Evolutionary conservation across 2,329 filamentous ascomycete species (phyloP), one percentile per base, ranked within the genome.

Genomic region (Metarhizium guizhouense): DNA sequence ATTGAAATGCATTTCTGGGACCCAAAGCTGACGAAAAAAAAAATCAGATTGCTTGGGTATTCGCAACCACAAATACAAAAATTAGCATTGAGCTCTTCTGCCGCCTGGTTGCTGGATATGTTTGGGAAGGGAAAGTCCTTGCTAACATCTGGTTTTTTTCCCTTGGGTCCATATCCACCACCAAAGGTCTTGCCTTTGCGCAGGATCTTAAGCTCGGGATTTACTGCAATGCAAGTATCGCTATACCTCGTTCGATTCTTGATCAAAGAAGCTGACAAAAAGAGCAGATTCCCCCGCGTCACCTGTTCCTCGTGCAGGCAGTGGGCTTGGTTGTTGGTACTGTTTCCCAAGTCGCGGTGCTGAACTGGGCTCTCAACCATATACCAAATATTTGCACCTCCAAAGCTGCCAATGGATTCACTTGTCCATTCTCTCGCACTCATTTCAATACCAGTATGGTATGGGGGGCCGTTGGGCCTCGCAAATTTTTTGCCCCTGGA

Each of bases 401-500:
- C 3, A 61, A 74, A 8, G 73, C 78, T 49, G 60, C 67, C 7
- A 74, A 77, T 52, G 74, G 76, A 18, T 83, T 80, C 65, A 76
- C 60, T 1, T 70, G 67, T 40, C 67, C 67, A 18, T 68, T 68
- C 36, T 68, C 66, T 0, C 62, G 64, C 38, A 68, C 70, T 6
- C 65, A 72, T 64, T 83, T 82, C 67, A 81, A 76, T 30, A 76
- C 74, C 4, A 81, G 78, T 6, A 70, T 81, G 48, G 75, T 81
- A 54, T 81, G 78, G 79, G 81, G 81, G 36, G 70, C 78, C 16
- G 78, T 84, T 29, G 81, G 81, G 0, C 81, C 81, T 0, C 65
- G 70, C 1, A 72, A 80, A 1, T 79, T 84, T 62, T 83, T 83
- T 63, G 75, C 75, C 0, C 63, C 71, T 0, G 78, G 76, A 2